Base-by-base conservation (phyloP, 106 monocot species). In the Alisma plantagoaquatica region DNA sequence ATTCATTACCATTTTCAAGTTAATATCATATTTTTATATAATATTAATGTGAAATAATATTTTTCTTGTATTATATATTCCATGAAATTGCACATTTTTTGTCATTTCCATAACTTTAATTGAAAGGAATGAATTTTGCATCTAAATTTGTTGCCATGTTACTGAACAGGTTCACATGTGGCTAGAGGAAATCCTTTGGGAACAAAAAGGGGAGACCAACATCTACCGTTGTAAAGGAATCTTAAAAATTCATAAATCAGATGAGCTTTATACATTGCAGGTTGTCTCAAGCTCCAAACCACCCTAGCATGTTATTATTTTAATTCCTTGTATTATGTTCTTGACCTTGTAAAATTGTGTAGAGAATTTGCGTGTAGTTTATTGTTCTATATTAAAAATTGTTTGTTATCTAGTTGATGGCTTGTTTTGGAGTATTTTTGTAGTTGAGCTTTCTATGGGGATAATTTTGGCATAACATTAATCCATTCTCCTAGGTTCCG, bases 161-260 rank as follows among this genome's bases (percentile, higher is more conserved):
- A n/a, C n/a, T n/a, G n/a, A n/a, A 55, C 16, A 60, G 60, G 60
- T 60, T 15, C 43, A 21, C 29, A 28, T 19, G 47, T 60, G 60
- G 60, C 60, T 60, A 10, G 60, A 60, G 30, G 46, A 46, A 31
- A 4, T 60, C 21, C 60, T 60, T 25, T 60, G 60, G 60, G 60
- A 60, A 31, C 45, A 47, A 12, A 46, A 45, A 47, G 45, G 27
- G 17, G 20, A 31, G 28, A 46, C 47, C 18, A 46, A 60, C 23
- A 14, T 60, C 11, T 60, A 60, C 28, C 60, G 60, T 29, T 60
- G 60, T 47, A 60, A 60, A 46, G 60, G 60, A 12, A 47, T 60
- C 23, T 46, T 60, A 46, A 60, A 28, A 46, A 26, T 60, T 2
- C 44, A 60, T 29, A 22, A 31, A 16, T 60, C 60, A 15, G 60